A percentile compares a stretch with the other conserved stretches of the same genome.
These are phyloP conservation scores for Chaetomium tenue DNA, from an alignment of 495 filamentous ascomycete genomes.

Conservation along the genomic window DNA sequence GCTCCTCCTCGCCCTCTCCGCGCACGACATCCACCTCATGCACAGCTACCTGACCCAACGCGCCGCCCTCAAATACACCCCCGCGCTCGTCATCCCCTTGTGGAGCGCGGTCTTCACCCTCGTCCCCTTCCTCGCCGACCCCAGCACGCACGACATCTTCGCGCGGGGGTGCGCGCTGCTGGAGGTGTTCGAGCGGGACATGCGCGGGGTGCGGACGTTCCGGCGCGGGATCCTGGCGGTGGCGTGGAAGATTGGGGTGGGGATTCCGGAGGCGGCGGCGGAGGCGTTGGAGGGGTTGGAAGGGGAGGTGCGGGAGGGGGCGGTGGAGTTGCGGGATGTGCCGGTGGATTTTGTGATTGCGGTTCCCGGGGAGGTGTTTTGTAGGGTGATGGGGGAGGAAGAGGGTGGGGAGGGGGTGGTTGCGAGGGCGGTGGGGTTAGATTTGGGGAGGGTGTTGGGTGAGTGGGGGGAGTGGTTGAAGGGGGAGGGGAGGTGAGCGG, in stretches of 20 bases:
- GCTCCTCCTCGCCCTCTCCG: background rate
- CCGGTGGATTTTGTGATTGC: background rate
- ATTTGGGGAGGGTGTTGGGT: background rate
- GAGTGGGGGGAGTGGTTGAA: background rate
- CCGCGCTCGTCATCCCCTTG: background rate
- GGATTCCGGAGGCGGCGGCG: no score
- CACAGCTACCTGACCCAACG: background rate
- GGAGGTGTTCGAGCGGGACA: background rate
- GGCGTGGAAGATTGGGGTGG: background rate
- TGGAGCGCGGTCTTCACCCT: background rate
- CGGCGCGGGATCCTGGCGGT: background rate
- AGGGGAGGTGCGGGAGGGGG: background rate
- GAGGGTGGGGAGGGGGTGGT: background rate
- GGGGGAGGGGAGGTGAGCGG: background rate
- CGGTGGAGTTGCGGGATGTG: background rate
- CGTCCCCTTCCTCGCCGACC: background rate
- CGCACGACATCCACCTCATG: background rate
- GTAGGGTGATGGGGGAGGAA: background rate
- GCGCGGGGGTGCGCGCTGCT: background rate
- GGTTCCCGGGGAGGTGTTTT: background rate
- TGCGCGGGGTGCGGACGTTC: background rate
- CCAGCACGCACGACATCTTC: background rate
- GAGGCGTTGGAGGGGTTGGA: background rate
- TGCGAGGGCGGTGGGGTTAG: background rate
- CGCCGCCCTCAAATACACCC: background rate